Base-by-base conservation (phyloP, 1,139 yeast species). In the Kodamaea alishanica region DNA sequence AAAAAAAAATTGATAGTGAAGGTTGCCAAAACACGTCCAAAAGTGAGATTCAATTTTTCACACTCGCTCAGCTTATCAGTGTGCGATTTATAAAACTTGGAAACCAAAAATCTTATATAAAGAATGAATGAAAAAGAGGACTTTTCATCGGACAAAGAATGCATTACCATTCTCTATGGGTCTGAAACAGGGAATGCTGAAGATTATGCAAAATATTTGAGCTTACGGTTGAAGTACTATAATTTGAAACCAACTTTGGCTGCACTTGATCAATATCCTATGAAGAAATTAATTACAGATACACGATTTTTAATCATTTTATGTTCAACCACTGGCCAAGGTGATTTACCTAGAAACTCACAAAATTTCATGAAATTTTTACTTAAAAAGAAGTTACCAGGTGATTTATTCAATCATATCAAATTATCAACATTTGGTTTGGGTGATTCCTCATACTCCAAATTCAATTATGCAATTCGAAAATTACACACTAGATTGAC, bases 261-360 rank as follows among this genome's bases (percentile, higher is more conserved):
- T 12, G 57, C 84, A 0, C 61, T 88, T 52, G 94, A 89, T 49
- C 83, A 78, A 32, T 81, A 77, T 51, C 78, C 80, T 23, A 60
- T 75, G 46, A 73, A 68, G 51, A 68, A 66, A 42, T 65, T 77
- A 37, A 70, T 75, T 6, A 69, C 75, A 15, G 73, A 70, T 34
- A 74, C 76, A 30, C 56, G 65, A 28, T 67, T 72, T 33, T 66
- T 88, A 32, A 70, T 90, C 5, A 66, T 90, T 1, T 57, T 92
- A 5, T 84, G 95, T 54, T 82, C 97, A 1, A 92, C 99, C 0
- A 84, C 96, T 0, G 98, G 97, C 4, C 97, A 92, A 59, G 99
- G 99, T 11, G 97, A 85, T 48, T 60, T 92, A 26, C 98, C 99
- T 0, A 61, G 85, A 35, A 87, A 88, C 55, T 83, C 85, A 2